A percentile compares a stretch with the other conserved stretches of the same genome.
phyloP scores from a whole-genome alignment of 495 filamentous ascomycete genomes.

The Penicillium chermesinum region DNA sequence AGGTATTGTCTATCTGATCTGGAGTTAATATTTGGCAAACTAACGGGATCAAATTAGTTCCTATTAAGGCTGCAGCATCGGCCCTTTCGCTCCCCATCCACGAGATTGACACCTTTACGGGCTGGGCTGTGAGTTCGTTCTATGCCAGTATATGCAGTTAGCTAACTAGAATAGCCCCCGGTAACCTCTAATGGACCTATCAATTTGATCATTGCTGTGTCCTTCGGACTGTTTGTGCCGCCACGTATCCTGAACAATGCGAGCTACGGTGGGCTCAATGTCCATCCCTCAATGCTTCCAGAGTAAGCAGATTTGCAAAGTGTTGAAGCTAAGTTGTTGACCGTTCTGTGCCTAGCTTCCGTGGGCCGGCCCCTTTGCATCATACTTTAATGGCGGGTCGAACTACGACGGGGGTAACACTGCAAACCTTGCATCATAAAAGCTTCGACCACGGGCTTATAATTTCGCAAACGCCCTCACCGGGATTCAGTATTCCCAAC shows the following conservation, averaged over 20 bases:
- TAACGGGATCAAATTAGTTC: constrained; percentile 48
- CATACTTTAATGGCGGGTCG: constrained; percentile 62
- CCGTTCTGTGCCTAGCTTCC: constrained; percentile 50
- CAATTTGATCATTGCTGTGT: constrained; percentile 91
- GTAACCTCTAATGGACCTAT: constrained; percentile 45
- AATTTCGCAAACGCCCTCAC: constrained; percentile 58
- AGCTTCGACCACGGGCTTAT: constrained; percentile 74
- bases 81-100: constrained; percentile 62
- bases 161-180: constrained; percentile 49
- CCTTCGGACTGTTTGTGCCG: constrained; percentile 88
- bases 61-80: constrained; percentile 62
- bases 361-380: constrained; percentile 72
- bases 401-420: constrained; percentile 60
- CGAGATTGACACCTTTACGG: constrained; percentile 69
- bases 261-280: constrained; percentile 82
- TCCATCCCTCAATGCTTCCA: constrained; percentile 91
- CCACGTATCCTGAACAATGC: constrained; percentile 61
- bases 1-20: constrained; percentile 38
- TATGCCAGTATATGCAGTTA: neutral
- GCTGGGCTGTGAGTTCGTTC: constrained; percentile 59
- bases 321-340: neutral
- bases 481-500: constrained; percentile 48
- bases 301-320: constrained; percentile 49
- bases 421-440: constrained; percentile 76
- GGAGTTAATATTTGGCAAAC: neutral